Conservation (phyloP, 2,329 filamentous ascomycete species). For the Penicillium janthinellum region DNA sequence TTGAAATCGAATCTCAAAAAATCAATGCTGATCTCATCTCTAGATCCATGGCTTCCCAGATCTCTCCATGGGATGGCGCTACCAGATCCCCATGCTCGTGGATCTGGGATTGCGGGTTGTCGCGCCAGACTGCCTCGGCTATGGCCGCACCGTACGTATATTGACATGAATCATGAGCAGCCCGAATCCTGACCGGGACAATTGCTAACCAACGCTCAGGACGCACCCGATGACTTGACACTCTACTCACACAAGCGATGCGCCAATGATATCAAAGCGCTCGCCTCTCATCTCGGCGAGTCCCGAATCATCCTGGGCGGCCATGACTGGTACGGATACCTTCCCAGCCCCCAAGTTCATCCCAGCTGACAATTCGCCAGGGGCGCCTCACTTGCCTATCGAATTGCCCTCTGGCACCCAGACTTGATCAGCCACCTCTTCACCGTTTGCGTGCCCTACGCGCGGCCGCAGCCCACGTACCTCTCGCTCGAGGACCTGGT, state of each 20-base stretch:
- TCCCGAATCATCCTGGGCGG: constrained; percentile 76
- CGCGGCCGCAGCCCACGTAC: constrained; percentile 56
- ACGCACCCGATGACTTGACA: constrained; percentile 61
- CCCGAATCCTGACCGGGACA: constrained; percentile 32
- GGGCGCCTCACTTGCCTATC: constrained; percentile 78
- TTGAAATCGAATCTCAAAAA: background rate
- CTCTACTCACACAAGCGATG: constrained; percentile 73
- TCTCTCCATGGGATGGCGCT: constrained; percentile 80
- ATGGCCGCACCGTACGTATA: constrained; percentile 66
- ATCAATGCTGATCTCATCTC: background rate
- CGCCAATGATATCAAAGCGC: constrained; percentile 71
- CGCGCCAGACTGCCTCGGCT: constrained; percentile 84
- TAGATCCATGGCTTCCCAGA: constrained; percentile 81
- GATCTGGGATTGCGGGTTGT: constrained; percentile 76
- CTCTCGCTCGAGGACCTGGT: constrained; percentile 63
- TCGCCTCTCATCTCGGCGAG: constrained; percentile 62
- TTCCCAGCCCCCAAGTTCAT: background rate
- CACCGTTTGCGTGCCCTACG: constrained; percentile 77
- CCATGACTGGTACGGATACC: constrained; percentile 70
- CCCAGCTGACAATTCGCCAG: constrained; percentile 31
- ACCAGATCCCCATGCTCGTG: constrained; percentile 78
- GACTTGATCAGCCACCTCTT: constrained; percentile 74
- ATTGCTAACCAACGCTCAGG: constrained; percentile 37
- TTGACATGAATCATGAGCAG: background rate
- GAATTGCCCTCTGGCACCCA: constrained; percentile 72